Percentiles rank a stretch among this genome's conserved stretches.
These are phyloP conservation scores for Peniophora sp. DNA, from an alignment of 1,284 basidiomycete species.

Conservation along the genomic window DNA sequence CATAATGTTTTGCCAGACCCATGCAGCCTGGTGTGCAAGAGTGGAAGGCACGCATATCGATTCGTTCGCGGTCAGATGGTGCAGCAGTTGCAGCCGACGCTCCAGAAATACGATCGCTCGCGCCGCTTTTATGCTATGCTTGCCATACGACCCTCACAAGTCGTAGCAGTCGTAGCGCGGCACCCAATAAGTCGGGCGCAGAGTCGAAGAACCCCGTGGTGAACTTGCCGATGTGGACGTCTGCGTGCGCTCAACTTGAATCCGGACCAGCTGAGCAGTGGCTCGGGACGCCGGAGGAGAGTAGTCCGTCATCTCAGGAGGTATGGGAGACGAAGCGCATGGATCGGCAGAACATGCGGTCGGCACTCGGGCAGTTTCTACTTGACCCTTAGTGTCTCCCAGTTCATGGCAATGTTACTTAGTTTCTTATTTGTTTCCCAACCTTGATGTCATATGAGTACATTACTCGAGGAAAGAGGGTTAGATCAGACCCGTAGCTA, in stretches of 20 bases:
- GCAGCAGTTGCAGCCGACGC: constrained; percentile 10
- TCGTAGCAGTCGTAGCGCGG: constrained; percentile 36
- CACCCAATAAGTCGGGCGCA: constrained; percentile 7
- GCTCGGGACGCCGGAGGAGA: neutral
- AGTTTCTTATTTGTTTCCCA: no score
- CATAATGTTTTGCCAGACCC: constrained; percentile 37
- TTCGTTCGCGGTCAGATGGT: constrained; percentile 42
- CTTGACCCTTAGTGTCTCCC: constrained; percentile 13
- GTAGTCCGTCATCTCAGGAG: constrained; percentile 3
- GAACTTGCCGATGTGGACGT: constrained; percentile 31
- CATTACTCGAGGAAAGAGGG: no score
- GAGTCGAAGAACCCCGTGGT: constrained; percentile 3
- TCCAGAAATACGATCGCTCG: constrained; percentile 26
- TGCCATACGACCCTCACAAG: constrained; percentile 70
- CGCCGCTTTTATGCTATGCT: constrained; percentile 59
- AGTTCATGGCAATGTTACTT: no score
- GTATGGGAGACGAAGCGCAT: constrained; percentile 15
- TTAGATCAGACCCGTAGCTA: no score
- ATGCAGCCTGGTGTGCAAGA: constrained; percentile 57
- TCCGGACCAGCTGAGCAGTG: neutral
- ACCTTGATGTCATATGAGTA: no score
- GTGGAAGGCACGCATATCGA: constrained; percentile 71
- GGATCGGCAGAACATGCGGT: constrained; percentile 20
- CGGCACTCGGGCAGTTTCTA: constrained; percentile 26
- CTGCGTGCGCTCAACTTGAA: neutral